These are phyloP conservation scores for Trichoderma endophyticum DNA, from an alignment of 2,329 filamentous ascomycete species.

Conservation along the genomic window DNA sequence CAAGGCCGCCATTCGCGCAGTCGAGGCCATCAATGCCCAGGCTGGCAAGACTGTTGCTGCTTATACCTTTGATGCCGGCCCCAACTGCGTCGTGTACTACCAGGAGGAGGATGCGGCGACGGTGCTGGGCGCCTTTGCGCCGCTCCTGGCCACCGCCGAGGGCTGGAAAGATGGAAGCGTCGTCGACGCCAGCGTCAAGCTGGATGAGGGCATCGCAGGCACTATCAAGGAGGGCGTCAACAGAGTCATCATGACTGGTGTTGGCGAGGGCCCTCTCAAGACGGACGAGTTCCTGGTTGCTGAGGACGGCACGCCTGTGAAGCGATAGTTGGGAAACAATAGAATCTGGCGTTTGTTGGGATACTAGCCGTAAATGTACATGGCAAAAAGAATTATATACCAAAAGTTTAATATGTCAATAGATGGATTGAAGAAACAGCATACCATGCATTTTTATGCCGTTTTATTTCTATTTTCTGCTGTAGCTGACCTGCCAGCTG, in stretches of 20 bases:
- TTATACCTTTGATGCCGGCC: constrained; percentile 96
- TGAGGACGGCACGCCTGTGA: constrained; percentile 56
- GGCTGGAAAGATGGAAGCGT: constrained; percentile 67
- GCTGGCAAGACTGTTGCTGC: constrained; percentile 80
- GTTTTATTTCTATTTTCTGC: neutral
- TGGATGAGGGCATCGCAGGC: constrained; percentile 63
- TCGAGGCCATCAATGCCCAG: constrained; percentile 81
- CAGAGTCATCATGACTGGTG: constrained; percentile 84
- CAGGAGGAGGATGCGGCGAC: constrained; percentile 70
- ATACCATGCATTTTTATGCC: neutral
- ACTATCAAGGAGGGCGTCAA: constrained; percentile 76
- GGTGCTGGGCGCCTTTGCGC: constrained; percentile 76
- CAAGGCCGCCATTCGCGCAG: constrained; percentile 78
- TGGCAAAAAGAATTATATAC: neutral
- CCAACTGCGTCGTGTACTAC: constrained; percentile 96
- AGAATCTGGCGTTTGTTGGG: constrained; percentile 1
- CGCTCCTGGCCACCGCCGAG: constrained; percentile 57
- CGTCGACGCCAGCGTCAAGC: constrained; percentile 51
- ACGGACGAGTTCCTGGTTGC: constrained; percentile 74
- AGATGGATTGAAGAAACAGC: neutral
- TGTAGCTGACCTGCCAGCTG: neutral
- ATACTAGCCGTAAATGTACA: neutral
- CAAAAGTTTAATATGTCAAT: neutral
- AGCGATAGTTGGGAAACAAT: constrained; percentile 25
- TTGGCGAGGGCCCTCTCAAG: constrained; percentile 83